phyloP scores from a whole-genome alignment of 768 basidiomycete genomes.

The Suillus brevipes region DNA sequence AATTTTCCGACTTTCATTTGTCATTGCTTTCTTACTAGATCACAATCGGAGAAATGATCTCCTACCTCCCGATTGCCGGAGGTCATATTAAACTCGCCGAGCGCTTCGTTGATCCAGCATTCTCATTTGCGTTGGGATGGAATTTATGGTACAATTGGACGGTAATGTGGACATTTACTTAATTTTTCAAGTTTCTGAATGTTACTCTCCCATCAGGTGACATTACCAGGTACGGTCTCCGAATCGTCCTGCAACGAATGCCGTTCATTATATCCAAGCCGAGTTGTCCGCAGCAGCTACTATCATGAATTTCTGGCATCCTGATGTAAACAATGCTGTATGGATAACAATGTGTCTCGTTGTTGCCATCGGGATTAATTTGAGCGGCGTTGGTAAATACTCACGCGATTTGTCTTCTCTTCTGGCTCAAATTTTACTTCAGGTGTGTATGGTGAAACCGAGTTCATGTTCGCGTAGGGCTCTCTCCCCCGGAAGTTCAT shows the following conservation, averaged over 20 bases:
- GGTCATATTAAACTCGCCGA: slow-evolving; percentile 49
- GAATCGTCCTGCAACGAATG: neutral
- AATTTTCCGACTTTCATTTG: slow-evolving; percentile 3
- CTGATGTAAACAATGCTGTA: slow-evolving; percentile 40
- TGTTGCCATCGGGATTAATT: slow-evolving; percentile 49
- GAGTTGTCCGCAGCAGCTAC: slow-evolving; percentile 53
- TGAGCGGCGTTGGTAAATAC: slow-evolving; percentile 39
- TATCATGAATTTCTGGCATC: slow-evolving; percentile 50
- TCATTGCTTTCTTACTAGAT: slow-evolving; percentile 12
- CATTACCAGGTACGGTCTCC: slow-evolving; percentile 23
- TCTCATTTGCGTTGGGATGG: slow-evolving; percentile 45
- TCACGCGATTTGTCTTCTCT: neutral
- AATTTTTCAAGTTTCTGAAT: neutral
- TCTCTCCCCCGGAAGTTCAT: no score
- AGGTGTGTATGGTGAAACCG: slow-evolving; percentile 47
- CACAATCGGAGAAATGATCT: slow-evolving; percentile 46
- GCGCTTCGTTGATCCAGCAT: slow-evolving; percentile 47
- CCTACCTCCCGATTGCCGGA: slow-evolving; percentile 45
- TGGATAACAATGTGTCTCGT: slow-evolving; percentile 56
- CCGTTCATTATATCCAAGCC: slow-evolving; percentile 27
- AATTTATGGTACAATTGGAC: slow-evolving; percentile 44
- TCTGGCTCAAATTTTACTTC: neutral
- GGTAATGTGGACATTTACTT: slow-evolving; percentile 16
- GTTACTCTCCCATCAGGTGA: slow-evolving; percentile 15
- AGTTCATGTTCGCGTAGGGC: slow-evolving; percentile 46